phyloP scores from a whole-genome alignment of 306 rosid species.

The Fragaria nilgerrensis region DNA sequence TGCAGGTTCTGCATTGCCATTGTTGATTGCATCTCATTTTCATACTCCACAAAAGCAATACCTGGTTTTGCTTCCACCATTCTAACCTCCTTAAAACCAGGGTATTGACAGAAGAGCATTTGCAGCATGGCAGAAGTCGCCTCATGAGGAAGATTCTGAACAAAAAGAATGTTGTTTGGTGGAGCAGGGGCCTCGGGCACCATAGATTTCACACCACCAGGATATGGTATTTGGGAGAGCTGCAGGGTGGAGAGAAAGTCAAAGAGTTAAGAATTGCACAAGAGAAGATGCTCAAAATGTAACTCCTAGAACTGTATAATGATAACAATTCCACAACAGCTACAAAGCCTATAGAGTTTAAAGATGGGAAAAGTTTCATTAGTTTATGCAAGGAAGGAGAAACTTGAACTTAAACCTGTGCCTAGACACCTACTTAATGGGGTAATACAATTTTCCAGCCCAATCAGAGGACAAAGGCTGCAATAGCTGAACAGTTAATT shows the following conservation, averaged over 20 bases:
- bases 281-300: not conserved
- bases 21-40: conserved; percentile 84
- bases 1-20: conserved; percentile 92
- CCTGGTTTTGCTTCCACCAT: conserved; percentile 98
- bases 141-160: conserved; percentile 88
- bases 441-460: not conserved
- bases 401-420: not conserved
- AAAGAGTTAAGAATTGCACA: conserved; percentile 14
- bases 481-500: not conserved
- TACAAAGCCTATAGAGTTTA: not conserved
- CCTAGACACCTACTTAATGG: not conserved
- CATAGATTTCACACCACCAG: conserved; percentile 78
- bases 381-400: not conserved
- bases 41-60: conserved; percentile 93
- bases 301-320: not conserved
- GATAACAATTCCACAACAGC: not conserved
- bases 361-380: not conserved
- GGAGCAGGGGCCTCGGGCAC: conserved; percentile 99
- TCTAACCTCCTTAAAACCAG: conserved; percentile 96
- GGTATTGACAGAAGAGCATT: conserved; percentile 90
- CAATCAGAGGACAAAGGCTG: not conserved
- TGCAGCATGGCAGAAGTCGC: conserved; percentile 96
- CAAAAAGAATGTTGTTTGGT: conserved; percentile 86
- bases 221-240: conserved; percentile 72
- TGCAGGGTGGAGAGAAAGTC: conserved; percentile 27